Evolutionary conservation across 1,284 basidiomycete genomes (phyloP).

Genomic region (Pulveroboletus sp.): DNA sequence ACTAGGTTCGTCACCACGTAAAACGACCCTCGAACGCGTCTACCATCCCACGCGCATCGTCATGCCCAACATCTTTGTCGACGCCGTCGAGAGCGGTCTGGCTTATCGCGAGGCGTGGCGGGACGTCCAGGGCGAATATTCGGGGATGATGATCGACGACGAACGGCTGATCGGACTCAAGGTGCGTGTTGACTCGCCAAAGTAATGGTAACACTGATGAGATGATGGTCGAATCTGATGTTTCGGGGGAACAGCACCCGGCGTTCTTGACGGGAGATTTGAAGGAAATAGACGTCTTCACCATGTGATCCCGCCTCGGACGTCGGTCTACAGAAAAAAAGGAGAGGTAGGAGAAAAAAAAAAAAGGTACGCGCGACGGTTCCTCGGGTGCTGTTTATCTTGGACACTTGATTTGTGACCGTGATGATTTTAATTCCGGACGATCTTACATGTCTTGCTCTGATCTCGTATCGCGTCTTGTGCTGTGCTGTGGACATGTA

Average conservation of each 20-base stretch:
- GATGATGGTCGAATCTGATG: background rate
- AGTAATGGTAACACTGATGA: background rate
- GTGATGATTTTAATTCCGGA: background rate
- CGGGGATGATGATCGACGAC: conserved; percentile 42
- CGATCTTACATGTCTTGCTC: background rate
- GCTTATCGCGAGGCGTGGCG: conserved; percentile 23
- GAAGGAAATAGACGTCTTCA: conserved; percentile 36
- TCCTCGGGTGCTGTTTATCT: no score
- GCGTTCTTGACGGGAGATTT: conserved; percentile 34
- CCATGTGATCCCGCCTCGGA: conserved; percentile 22
- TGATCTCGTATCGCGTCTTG: no score
- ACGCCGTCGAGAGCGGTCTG: conserved; percentile 25
- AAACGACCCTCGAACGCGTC: conserved; percentile 4
- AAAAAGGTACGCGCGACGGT: no score
- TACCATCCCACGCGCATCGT: conserved; percentile 15
- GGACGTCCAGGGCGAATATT: conserved; percentile 23
- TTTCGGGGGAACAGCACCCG: conserved; percentile 15
- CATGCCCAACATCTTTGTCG: conserved; percentile 23
- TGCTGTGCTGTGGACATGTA: no score
- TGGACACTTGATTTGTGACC: no score
- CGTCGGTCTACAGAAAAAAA: no score
- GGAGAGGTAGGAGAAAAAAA: no score
- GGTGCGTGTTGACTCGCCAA: conserved; percentile 24
- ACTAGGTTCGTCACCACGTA: background rate
- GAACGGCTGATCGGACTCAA: conserved; percentile 39